Evolutionary conservation across 2,329 filamentous ascomycete genomes (phyloP).

Genomic region (Penicillium sp.): DNA sequence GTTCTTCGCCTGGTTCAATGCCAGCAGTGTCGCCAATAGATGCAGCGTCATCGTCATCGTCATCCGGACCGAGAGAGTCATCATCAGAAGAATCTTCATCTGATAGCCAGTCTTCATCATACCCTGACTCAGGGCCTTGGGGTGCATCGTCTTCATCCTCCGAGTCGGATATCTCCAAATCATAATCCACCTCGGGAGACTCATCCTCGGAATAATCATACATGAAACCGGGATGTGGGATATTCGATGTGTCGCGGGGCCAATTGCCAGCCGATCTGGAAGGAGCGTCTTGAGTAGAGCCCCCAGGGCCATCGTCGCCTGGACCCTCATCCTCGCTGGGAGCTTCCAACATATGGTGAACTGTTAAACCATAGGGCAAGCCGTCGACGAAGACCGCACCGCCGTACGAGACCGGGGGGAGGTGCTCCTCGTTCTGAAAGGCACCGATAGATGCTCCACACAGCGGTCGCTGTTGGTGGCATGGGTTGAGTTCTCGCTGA

Average conservation of each 20-base stretch:
- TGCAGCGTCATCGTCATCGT: conserved; percentile 53
- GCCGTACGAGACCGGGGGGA: conserved; percentile 87
- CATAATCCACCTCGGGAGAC: conserved; percentile 37
- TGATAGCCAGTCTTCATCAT: conserved; percentile 45
- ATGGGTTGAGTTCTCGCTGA: conserved; percentile 56
- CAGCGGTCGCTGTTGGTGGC: conserved; percentile 71
- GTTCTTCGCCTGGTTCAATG: conserved; percentile 68
- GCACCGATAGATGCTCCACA: conserved; percentile 93
- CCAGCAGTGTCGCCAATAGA: conserved; percentile 73
- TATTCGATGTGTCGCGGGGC: conserved; percentile 20
- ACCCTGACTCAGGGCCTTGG: conserved; percentile 35
- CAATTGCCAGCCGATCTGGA: conserved; percentile 48
- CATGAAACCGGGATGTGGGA: conserved; percentile 32
- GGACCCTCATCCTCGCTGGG: conserved; percentile 55
- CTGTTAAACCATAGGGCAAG: conserved; percentile 86
- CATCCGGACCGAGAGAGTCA: conserved; percentile 49
- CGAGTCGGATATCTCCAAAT: conserved; percentile 54
- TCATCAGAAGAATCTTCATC: conserved; percentile 53
- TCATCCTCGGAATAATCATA: conserved; percentile 41
- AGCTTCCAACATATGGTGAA: conserved; percentile 88
- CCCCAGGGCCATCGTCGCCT: conserved; percentile 48
- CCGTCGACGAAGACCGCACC: conserved; percentile 82
- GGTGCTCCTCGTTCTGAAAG: conserved; percentile 76
- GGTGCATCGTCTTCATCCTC: conserved; percentile 47
- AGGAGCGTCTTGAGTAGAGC: conserved; percentile 35